A percentile compares a stretch with the other conserved stretches of the same genome.
Conservation (phyloP, 2,329 filamentous ascomycete genomes). For the Neofusicoccum parvum region DNA sequence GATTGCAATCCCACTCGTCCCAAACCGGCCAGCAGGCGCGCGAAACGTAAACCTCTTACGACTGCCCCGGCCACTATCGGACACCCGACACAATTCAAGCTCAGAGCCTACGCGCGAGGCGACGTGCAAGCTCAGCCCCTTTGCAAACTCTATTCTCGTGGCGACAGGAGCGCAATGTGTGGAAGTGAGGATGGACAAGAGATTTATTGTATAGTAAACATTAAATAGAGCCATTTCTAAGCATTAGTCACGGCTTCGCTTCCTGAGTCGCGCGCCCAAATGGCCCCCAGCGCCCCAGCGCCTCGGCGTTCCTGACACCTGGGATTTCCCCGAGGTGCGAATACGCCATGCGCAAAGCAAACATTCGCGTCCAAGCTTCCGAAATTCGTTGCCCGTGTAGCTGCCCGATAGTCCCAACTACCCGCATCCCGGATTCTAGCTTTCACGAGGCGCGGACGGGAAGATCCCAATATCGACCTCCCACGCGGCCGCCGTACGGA, state of each 20-base stretch:
- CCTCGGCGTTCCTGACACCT: background rate
- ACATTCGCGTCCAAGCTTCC: slow-evolving; percentile 8
- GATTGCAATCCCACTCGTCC: slow-evolving; percentile 2
- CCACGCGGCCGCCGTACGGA: background rate
- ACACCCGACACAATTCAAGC: background rate
- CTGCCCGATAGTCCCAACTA: slow-evolving; percentile 13
- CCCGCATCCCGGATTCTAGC: background rate
- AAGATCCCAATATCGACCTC: slow-evolving; percentile 14
- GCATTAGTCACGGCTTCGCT: slow-evolving; percentile 6
- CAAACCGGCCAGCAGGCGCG: background rate
- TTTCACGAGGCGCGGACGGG: background rate
- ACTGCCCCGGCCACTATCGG: background rate
- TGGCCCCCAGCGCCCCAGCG: background rate
- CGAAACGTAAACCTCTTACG: slow-evolving; percentile 15
- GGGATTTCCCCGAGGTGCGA: background rate
- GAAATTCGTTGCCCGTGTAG: slow-evolving; percentile 6
- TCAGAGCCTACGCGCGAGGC: background rate
- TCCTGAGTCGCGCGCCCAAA: background rate
- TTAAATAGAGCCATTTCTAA: slow-evolving; percentile 12
- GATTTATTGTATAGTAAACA: slow-evolving; percentile 15
- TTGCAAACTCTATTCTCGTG: background rate
- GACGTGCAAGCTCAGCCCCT: background rate
- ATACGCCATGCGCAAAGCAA: background rate
- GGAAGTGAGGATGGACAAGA: background rate
- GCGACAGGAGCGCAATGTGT: background rate